Evolutionary conservation across 441 rosid genomes (phyloP), one percentile per base, ranked within the genome.

Genomic region (Erodium texanum): DNA sequence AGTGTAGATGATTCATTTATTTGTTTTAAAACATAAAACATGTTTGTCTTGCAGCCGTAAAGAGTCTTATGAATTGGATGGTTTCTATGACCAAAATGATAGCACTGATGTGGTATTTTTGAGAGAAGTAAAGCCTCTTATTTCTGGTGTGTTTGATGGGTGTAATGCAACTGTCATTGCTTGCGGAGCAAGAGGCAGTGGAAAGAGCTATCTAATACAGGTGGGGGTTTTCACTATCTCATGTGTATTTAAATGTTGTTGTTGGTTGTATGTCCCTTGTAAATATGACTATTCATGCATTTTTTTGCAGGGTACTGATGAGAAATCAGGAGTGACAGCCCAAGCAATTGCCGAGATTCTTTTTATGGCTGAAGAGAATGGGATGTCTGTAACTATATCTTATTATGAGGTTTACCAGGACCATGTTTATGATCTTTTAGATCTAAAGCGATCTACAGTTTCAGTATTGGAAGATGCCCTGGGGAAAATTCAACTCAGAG

Each of bases 401-500:
- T 9, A 70, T 16, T 90, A 81, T 18, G 91, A 90, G 80, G 76
- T 85, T 45, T 74, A 27, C 38, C 84, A 82, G 27, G 93, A 84
- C 38, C 80, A 65, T 23, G 86, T 81, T 48, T 73, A 69, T 66
- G 97, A 88, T 73, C 71, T 87, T 24, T 76, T 85, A 62, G 74
- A 70, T 78, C 79, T 80, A 19, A 80, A 82, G 16, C 82, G 80
- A 66, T 68, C 75, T 62, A 74, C 75, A 70, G 84, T 87, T 50
- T 23, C 66, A 3, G 77, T 82, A n/a, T 54, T 78, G 41, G 81
- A 80, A 75, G 81, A 81, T 70, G 84, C 81, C 36, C 77, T 78
- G 59, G 89, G 95, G 24, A 85, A 74, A 73, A 73, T 83, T 61
- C 92, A 83, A 70, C 82, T 85, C 0, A 86, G 84, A 75, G 91